phyloP scores from a whole-genome alignment of 257 asterid species.

The Dorcoceras hygrometricum region DNA sequence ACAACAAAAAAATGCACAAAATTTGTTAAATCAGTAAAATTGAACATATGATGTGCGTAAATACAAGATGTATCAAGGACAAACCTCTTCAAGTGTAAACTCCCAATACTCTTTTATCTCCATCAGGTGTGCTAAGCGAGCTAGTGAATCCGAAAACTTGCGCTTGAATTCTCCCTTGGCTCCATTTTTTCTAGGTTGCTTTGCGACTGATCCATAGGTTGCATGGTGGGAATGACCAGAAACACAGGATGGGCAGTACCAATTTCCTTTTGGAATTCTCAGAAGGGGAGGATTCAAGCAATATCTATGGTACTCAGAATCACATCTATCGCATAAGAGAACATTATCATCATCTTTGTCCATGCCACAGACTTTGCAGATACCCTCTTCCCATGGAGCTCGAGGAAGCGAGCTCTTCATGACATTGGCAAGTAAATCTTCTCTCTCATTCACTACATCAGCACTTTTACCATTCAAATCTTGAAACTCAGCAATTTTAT shows the following conservation, averaged over 20 bases:
- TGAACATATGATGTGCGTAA: neutral
- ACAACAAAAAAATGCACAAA: constrained; percentile 13
- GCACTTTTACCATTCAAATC: constrained; percentile 31
- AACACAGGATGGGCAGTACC: constrained; percentile 96
- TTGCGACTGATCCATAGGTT: constrained; percentile 32
- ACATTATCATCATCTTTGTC: constrained; percentile 93
- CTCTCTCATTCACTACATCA: constrained; percentile 61
- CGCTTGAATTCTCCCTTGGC: constrained; percentile 40
- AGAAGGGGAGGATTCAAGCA: constrained; percentile 92
- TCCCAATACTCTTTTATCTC: constrained; percentile 82
- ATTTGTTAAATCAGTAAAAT: neutral
- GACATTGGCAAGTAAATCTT: constrained; percentile 50
- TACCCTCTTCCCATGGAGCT: constrained; percentile 99
- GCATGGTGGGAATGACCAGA: constrained; percentile 42
- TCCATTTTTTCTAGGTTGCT: constrained; percentile 38
- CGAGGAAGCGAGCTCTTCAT: constrained; percentile 67
- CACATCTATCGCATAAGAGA: constrained; percentile 83
- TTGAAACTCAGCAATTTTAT: constrained; percentile 44
- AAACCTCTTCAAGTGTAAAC: constrained; percentile 72
- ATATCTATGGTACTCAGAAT: constrained; percentile 86
- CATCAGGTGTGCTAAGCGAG: constrained; percentile 58
- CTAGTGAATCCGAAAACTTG: constrained; percentile 55
- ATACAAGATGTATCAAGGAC: constrained; percentile 26
- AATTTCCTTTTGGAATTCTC: constrained; percentile 79
- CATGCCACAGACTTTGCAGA: constrained; percentile 93